Evolutionary conservation across 192 early-diverging fungal genomes (phyloP), one percentile per base, ranked within the genome.

Genomic region (Chytriomyces hyalinus): DNA sequence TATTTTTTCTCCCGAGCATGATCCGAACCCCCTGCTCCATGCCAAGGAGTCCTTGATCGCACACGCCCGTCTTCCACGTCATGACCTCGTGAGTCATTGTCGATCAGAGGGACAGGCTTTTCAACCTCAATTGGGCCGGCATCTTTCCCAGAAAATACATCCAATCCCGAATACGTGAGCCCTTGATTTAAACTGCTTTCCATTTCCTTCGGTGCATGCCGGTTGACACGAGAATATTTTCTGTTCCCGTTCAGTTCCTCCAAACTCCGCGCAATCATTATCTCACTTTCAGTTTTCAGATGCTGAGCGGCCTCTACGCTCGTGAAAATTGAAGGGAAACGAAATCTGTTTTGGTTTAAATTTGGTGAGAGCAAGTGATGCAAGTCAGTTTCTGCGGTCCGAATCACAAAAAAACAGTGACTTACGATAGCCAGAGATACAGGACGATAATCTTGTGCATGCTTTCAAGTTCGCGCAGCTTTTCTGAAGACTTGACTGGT

Each of bases 381-480:
- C 36, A 2, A 1, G 36, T 36, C 36, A 36, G 36, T 36, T 68
- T 47, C 49, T 11, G n/a, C 15, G 15, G 49, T 13, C 17, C 2
- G 49, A 66, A 65, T 49, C 11, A 43, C 0, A 45, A 72, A 59
- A 60, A 15, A 3, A 68, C 24, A 5, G 36, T 8, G 24, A 26
- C 78, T 10, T 43, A 83, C 82, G 73, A 65, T 73, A 98, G 82
- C 97, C 97, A 98, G 70, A 96, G 84, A 73, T 97, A 98, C 24
- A 95, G 65, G 76, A 94, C 93, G 28, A 96, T 90, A 1, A 84
- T 73, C 59, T 91, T 87, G 80, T 98, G 97, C 64, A 78, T 73
- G n/a, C 75, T 81, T 82, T 98, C 97, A 3, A 97, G 75, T 0
- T 76, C 62, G 11, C 75, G 48, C 22, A 92, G 82, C 17, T 65